These are phyloP conservation scores for Pythium utonaiense DNA, from an alignment of 352 stramenopile genomes.

Conservation along the genomic window DNA sequence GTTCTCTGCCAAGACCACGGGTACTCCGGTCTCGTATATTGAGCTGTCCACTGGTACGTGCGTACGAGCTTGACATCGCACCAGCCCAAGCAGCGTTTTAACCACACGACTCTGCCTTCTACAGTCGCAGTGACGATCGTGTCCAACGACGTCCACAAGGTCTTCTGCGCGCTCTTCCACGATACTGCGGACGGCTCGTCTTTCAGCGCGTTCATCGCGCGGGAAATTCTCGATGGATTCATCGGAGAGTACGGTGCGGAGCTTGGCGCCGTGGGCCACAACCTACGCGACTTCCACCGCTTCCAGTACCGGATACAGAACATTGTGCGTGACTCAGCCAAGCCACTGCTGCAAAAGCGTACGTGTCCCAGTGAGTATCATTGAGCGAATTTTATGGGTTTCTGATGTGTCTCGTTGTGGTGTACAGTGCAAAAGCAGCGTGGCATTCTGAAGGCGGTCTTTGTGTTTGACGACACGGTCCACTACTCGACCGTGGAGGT, in stretches of 20 bases:
- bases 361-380: too few species aligned
- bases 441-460: conserved; percentile 85
- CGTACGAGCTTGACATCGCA: too few species aligned
- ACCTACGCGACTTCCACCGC: conserved; percentile 88
- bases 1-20: conserved; percentile 88
- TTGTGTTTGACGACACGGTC: conserved; percentile 84
- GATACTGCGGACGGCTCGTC: conserved; percentile 71
- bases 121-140: conserved; percentile 88
- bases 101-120: neutral
- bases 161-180: conserved; percentile 92
- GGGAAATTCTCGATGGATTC: conserved; percentile 84
- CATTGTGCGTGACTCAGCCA: conserved; percentile 80
- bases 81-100: neutral
- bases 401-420: neutral
- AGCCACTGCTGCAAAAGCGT: conserved; percentile 83
- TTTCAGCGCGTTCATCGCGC: conserved; percentile 87
- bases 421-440: conserved; percentile 79
- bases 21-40: conserved; percentile 89
- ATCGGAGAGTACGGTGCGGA: conserved; percentile 73
- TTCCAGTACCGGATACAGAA: conserved; percentile 86
- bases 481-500: conserved; percentile 83
- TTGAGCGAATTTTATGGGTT: too few species aligned
- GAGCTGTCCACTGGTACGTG: conserved; percentile 74
- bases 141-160: conserved; percentile 83
- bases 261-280: conserved; percentile 81